Percentiles rank a stretch among this genome's conserved stretches.
phyloP scores from a whole-genome alignment of 306 rosid genomes.

The Begonia masoniana region DNA sequence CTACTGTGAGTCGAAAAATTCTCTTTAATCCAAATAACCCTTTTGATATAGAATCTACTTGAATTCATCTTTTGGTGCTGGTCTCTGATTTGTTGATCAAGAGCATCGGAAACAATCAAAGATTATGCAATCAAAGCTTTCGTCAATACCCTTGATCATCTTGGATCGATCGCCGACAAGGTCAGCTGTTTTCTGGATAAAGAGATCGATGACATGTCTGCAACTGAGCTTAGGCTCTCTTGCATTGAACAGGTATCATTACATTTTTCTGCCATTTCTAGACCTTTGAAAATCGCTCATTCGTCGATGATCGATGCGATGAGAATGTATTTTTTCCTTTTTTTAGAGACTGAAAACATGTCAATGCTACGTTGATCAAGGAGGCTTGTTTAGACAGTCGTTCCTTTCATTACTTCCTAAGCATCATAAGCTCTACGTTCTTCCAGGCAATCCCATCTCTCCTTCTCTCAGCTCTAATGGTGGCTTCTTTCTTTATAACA shows the following conservation, averaged over 20 bases:
- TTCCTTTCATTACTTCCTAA: too few species aligned
- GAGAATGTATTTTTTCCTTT: background rate
- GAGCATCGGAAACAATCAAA: slow-evolving; percentile 26
- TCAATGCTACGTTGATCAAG: slow-evolving; percentile 9
- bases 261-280: too few species aligned
- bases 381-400: too few species aligned
- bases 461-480: too few species aligned
- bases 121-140: slow-evolving; percentile 29
- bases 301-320: too few species aligned
- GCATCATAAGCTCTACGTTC: too few species aligned
- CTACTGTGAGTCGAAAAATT: slow-evolving; percentile 13
- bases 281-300: background rate
- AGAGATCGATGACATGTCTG: slow-evolving; percentile 10
- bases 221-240: slow-evolving; percentile 11
- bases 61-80: background rate
- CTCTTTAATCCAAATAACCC: background rate
- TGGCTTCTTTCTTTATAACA: too few species aligned
- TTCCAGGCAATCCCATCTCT: too few species aligned
- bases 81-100: background rate
- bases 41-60: background rate
- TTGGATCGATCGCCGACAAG: slow-evolving; percentile 26
- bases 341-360: slow-evolving; percentile 17
- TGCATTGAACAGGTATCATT: slow-evolving; percentile 23
- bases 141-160: slow-evolving; percentile 26
- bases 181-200: slow-evolving; percentile 20